phyloP scores from a whole-genome alignment of 2,329 filamentous ascomycete genomes.

The Raffaelea deltoideospora region DNA sequence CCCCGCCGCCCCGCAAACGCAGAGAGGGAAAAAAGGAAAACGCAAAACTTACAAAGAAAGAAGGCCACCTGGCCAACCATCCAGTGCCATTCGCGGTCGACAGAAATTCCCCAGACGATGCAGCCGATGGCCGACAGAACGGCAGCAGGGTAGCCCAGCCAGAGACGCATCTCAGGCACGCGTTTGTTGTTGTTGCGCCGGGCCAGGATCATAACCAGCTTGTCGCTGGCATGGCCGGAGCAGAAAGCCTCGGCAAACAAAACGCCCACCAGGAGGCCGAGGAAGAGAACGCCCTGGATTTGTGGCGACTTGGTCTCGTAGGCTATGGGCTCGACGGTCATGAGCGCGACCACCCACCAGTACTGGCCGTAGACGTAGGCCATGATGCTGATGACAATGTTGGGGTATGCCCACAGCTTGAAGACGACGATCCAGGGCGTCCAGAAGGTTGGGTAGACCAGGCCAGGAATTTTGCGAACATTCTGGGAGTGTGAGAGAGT shows the following conservation, averaged over 20 bases:
- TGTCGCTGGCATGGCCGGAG: slow-evolving; percentile 37
- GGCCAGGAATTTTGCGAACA: background rate
- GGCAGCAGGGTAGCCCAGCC: slow-evolving; percentile 37
- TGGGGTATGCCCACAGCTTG: slow-evolving; percentile 24
- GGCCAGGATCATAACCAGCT: slow-evolving; percentile 26
- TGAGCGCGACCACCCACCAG: slow-evolving; percentile 37
- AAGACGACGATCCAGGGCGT: too few species aligned
- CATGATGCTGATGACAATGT: slow-evolving; percentile 32
- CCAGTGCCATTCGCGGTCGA: slow-evolving; percentile 38
- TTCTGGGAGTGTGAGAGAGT: background rate
- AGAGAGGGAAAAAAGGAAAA: too few species aligned
- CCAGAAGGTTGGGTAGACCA: background rate
- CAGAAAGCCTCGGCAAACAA: slow-evolving; percentile 33
- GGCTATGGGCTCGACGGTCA: slow-evolving; percentile 36
- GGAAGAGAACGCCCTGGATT: slow-evolving; percentile 35
- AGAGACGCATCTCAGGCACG: slow-evolving; percentile 24
- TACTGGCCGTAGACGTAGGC: slow-evolving; percentile 39
- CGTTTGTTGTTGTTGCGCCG: slow-evolving; percentile 2
- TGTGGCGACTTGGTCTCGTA: slow-evolving; percentile 31
- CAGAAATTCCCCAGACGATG: slow-evolving; percentile 38
- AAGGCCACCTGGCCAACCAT: slow-evolving; percentile 40
- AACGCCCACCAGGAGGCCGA: slow-evolving; percentile 37
- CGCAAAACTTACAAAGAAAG: too few species aligned
- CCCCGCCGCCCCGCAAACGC: background rate
- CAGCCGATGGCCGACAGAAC: slow-evolving; percentile 31